phyloP scores from a whole-genome alignment of 2,329 filamentous ascomycete genomes.

The Chrysoporthe cubensis region DNA sequence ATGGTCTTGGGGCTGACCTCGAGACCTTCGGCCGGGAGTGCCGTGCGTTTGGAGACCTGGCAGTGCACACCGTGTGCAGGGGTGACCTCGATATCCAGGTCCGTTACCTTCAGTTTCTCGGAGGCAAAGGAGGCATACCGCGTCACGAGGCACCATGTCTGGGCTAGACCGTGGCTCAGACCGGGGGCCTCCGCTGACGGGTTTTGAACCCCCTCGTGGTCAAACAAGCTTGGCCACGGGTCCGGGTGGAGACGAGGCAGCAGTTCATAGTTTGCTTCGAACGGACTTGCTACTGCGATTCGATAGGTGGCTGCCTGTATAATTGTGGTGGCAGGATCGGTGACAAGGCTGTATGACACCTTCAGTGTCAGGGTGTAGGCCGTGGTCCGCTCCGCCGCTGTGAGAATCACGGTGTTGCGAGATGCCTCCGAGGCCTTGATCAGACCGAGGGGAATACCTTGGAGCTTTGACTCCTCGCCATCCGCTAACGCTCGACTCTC shows the following conservation, averaged over 20 bases:
- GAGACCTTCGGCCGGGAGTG: constrained; percentile 47
- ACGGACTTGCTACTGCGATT: constrained; percentile 77
- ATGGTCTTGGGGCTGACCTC: constrained; percentile 68
- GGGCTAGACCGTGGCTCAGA: constrained; percentile 63
- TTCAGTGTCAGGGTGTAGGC: constrained; percentile 72
- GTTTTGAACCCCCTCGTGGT: constrained; percentile 52
- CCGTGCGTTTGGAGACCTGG: constrained; percentile 45
- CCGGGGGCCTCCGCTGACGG: constrained; percentile 32
- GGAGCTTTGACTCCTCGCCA: constrained; percentile 44
- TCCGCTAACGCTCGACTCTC: constrained; percentile 37
- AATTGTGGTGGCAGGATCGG: constrained; percentile 80
- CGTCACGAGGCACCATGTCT: constrained; percentile 80
- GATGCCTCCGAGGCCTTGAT: constrained; percentile 51
- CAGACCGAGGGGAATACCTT: constrained; percentile 48
- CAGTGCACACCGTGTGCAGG: constrained; percentile 62
- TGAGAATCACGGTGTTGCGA: constrained; percentile 53
- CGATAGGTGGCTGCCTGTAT: constrained; percentile 72
- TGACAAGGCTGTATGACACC: constrained; percentile 76
- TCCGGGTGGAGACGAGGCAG: constrained; percentile 76
- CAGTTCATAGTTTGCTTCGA: constrained; percentile 91
- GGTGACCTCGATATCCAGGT: constrained; percentile 60
- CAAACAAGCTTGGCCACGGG: constrained; percentile 88
- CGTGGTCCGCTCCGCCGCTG: constrained; percentile 53
- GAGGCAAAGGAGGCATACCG: constrained; percentile 76
- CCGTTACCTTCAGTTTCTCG: constrained; percentile 67